Base-by-base conservation (phyloP, 2,329 filamentous ascomycete genomes). In the Gliomastix tumulicola region DNA sequence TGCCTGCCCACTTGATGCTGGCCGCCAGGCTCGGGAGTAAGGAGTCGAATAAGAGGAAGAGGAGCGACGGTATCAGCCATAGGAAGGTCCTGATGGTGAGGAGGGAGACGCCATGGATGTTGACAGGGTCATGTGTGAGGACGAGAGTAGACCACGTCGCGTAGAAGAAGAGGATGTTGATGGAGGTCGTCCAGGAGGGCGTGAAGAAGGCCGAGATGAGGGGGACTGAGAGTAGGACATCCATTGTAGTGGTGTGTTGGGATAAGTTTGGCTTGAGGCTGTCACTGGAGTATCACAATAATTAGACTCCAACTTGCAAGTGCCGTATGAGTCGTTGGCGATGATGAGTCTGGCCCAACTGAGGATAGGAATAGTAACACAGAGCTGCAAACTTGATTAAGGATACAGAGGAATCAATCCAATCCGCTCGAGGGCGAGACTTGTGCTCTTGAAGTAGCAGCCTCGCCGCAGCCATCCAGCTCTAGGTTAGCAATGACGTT, bases 101-200 rank as follows among this genome's bases (percentile, higher is more conserved):
- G 1, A 82, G 81, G 38, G 81, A 85, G 36, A 84, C 66, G 2
- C 92, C 56, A 56, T 94, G 87, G 39, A 95, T 76, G 40, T 77
- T 74, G 13, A 92, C 66, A 0, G 85, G 79, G 2, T 82, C 71
- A 49, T 94, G 84, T 7, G 83, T 84, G 4, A 90, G 66, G 27
- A 94, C 78, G 21, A 96, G 71, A 0, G 86, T 90, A 6, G 79
- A 79, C 88, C 88, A 95, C 48, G 86, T 90, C 65, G 94, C 75
- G 57, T 88, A 90, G 60, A 95, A 92, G 66, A 94, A 89, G 43
- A 94, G 65, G 18, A 94, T 64, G 57, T 92, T 95, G 44, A 94
- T 68, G 2, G 82, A 88, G 2, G 88, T 90, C 12, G 70, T 82
- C 65, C 83, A 88, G 32, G 72, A 66, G 3, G 77, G 74, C 16